These are phyloP conservation scores for Phytophthora pini DNA, from an alignment of 352 stramenopile genomes.

Conservation along the genomic window DNA sequence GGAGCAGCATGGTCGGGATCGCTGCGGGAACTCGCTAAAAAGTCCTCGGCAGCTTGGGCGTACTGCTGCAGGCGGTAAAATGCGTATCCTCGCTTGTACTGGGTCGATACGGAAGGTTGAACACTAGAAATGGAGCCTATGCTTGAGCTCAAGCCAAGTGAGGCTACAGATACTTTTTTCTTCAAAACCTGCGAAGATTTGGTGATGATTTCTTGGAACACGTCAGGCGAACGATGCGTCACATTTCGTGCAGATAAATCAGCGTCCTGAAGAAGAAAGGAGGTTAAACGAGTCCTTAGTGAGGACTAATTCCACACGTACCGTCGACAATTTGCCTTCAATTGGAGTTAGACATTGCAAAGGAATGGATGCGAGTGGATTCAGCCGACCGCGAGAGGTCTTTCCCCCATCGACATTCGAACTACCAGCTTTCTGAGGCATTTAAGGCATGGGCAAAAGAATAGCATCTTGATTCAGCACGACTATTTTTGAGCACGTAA, in stretches of 20 bases:
- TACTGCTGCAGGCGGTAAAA: constrained; percentile 59
- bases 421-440: constrained; percentile 18
- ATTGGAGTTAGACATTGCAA: constrained; percentile 48
- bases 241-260: constrained; percentile 58
- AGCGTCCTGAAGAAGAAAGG: constrained; percentile 37
- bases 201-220: constrained; percentile 44
- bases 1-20: constrained; percentile 47
- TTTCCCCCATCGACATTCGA: too few relatives aligned
- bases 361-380: constrained; percentile 26
- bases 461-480: too few relatives aligned
- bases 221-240: constrained; percentile 36
- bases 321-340: constrained; percentile 42
- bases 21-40: constrained; percentile 50
- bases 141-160: constrained; percentile 3
- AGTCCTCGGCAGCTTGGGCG: constrained; percentile 56
- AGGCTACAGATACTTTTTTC: constrained; percentile 41
- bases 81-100: constrained; percentile 69
- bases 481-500: too few relatives aligned
- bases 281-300: not conserved
- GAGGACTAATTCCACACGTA: constrained; percentile 1
- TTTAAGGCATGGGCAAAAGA: constrained; percentile 16
- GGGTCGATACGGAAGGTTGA: constrained; percentile 43
- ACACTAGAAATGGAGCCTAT: constrained; percentile 35
- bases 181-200: constrained; percentile 48
- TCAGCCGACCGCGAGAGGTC: constrained; percentile 11